Conservation (phyloP, 257 asterid species). For the Gentiana macrophylla region DNA sequence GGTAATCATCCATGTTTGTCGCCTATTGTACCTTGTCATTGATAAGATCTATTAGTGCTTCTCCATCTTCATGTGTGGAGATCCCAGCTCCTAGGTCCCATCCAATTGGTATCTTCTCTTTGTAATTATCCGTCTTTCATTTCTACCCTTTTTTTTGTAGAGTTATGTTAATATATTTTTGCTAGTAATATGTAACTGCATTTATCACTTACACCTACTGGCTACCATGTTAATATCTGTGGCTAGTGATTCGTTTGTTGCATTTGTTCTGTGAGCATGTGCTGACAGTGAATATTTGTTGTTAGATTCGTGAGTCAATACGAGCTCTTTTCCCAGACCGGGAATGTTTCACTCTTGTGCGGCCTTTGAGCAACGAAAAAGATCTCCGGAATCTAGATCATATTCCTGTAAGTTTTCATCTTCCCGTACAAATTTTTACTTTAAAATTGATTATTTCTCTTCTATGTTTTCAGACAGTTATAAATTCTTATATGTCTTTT, state of each 20-base stretch:
- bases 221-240: too few relatives aligned
- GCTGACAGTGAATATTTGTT: slow-evolving; percentile 1
- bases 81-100: too few relatives aligned
- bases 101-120: too few relatives aligned
- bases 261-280: neutral
- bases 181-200: neutral
- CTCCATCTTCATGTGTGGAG: neutral
- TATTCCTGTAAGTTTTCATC: slow-evolving; percentile 46
- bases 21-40: neutral
- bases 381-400: slow-evolving; percentile 92
- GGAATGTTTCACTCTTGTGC: slow-evolving; percentile 92
- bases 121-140: neutral
- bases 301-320: slow-evolving; percentile 91
- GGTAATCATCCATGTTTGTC: slow-evolving; percentile 27
- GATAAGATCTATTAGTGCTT: neutral
- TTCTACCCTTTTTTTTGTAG: neutral
- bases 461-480: too few relatives aligned
- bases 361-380: slow-evolving; percentile 75
- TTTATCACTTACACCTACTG: neutral
- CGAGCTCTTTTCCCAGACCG: slow-evolving; percentile 98
- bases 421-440: slow-evolving; percentile 1
- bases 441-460: neutral
- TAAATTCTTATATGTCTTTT: neutral
- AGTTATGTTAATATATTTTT: neutral
- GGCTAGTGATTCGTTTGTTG: neutral